These are phyloP conservation scores for Xerocomus potaroensis DNA, from an alignment of 768 basidiomycete genomes.

Conservation along the genomic window DNA sequence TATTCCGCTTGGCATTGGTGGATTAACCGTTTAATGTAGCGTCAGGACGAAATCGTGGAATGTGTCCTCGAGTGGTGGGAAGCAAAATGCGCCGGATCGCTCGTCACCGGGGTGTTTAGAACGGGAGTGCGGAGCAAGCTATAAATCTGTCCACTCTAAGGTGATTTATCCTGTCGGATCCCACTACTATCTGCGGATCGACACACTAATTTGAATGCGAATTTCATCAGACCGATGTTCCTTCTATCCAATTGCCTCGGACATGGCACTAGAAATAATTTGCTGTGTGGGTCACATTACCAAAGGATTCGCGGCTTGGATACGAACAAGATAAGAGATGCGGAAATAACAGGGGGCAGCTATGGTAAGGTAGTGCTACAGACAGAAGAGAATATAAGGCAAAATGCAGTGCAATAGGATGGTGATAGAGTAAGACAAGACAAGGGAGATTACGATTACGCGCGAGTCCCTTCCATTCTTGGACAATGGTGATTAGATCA, in stretches of 20 bases:
- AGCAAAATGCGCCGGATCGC: constrained; percentile 38
- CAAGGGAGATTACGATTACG: constrained; percentile 10
- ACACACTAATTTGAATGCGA: no score
- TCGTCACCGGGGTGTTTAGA: constrained; percentile 62
- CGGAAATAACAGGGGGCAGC: constrained; percentile 2
- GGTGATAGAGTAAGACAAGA: neutral
- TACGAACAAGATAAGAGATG: no score
- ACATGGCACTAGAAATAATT: no score
- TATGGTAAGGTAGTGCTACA: constrained; percentile 18
- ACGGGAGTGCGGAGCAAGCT: constrained; percentile 51
- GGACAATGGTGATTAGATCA: constrained; percentile 17
- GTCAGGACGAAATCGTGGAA: constrained; percentile 63
- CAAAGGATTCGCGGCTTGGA: no score
- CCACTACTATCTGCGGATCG: neutral
- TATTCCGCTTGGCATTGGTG: neutral
- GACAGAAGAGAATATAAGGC: no score
- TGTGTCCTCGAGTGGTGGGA: constrained; percentile 68
- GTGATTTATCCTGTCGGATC: neutral
- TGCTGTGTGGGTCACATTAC: no score
- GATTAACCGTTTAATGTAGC: constrained; percentile 29
- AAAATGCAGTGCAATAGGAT: constrained; percentile 3
- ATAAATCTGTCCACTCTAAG: constrained; percentile 20
- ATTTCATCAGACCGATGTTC: no score
- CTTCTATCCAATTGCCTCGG: no score
- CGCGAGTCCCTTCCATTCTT: constrained; percentile 19